Base-by-base conservation (phyloP, 2,329 filamentous ascomycete genomes). In the Xylaria sp. region DNA sequence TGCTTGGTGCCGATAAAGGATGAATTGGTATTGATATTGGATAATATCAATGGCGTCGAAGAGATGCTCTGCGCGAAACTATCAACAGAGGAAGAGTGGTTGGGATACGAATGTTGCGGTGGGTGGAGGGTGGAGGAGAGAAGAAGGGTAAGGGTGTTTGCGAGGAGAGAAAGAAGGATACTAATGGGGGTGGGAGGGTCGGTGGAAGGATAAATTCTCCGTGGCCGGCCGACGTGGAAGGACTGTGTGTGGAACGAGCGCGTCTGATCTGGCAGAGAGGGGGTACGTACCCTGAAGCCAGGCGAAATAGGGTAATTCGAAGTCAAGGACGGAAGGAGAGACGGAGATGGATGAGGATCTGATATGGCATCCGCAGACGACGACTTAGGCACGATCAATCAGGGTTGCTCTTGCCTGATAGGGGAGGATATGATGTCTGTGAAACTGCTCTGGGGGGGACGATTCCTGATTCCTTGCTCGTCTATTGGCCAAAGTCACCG, bases 1-100 rank as follows among this genome's bases (percentile, higher is more conserved):
- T 42, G 42, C 54, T 48, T 1, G 9, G 7, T 42, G 11, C 37
- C 9, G 50, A 57, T 51, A 44, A 51, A 57, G 51, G 52, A 30
- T 37, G 55, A 16, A 35, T 61, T 54, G 52, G 16, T 46, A 3
- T 13, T 50, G 48, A 55, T 50, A 54, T 54, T n/a, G 2, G 23
- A 35, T 11, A 30, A 30, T 30, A 30, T 30, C 23, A 30, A 30
- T 5, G 23, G 23, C 23, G 11, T 5, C 10, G n/a, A 23, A 51
- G 23, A 55, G 50, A 57, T 23, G 63, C 37, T n/a, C 52, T 47
- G 53, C 44, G 52, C 35, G 52, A 54, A 57, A 46, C 10, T 46
- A n/a, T 46, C 5, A 46, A 46, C 42, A n/a, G 42, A 46, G 42
- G 13, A n/a, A n/a, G 42, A 46, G 13, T n/a, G 13, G 42, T 46